Base-by-base conservation (phyloP, 2,329 filamentous ascomycete genomes). In the Botrytis squamosa region DNA sequence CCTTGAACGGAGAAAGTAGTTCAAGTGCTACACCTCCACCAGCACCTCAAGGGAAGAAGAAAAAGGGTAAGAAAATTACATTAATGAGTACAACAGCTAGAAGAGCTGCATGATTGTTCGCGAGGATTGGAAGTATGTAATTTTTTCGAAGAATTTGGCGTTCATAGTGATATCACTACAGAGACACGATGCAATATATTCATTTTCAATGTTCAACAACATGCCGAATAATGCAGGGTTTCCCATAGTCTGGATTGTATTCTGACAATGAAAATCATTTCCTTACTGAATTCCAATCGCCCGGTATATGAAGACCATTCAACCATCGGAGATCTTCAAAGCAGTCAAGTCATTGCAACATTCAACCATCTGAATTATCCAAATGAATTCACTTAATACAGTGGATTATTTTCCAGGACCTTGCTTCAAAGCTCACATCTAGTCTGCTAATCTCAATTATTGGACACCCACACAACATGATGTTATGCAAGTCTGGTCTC, bases 1-100 rank as follows among this genome's bases (percentile, higher is more conserved):
- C 33, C 75, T 86, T 67, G 81, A 85, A 62, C 44, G 77, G 78
- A 14, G 75, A 77, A 59, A 74, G 75, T 36, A 73, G 71, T 59
- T 73, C 72, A 64, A 52, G 73, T 59, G 73, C 57, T n/a, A 29
- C 71, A 10, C 70, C 46, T 36, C 62, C 74, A 14, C 70, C 46
- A n/a, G 59, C 74, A 44, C 33, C 40, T 59, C 65, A 40, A 14
- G 74, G 73, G 72, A 91, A 88, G 82, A 91, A 90, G 83, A 91
- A 91, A 83, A 91, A 92, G 84, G 90, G 89, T 78, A 90, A 91
- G 82, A 92, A 92, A 84, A 92, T 92, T 75, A 92, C 90, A 22
- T 81, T 92, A 75, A 92, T 92, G 90, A 92, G 89, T 77, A 92
- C 90, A 55, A 82, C 81, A 70, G 83, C 81, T 72, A 82, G 82